phyloP scores from a whole-genome alignment of 352 stramenopile species.

The Phytophthora hybrid region DNA sequence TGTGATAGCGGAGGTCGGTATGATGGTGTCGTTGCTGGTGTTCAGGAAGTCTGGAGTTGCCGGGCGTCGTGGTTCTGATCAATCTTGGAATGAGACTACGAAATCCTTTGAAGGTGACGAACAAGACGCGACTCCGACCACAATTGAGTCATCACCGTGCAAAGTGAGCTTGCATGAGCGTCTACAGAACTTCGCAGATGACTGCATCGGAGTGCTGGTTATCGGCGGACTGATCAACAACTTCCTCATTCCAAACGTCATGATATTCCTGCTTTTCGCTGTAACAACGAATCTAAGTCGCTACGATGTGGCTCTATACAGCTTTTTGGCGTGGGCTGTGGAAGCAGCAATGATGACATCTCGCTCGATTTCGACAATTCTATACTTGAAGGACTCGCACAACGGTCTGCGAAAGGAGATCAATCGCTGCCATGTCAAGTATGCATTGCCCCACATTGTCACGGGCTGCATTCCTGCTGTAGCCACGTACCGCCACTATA shows the following conservation, averaged over 20 bases:
- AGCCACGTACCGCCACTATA: slow-evolving; percentile 54
- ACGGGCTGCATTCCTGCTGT: slow-evolving; percentile 43
- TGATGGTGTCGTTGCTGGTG: slow-evolving; percentile 63
- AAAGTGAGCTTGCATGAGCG: slow-evolving; percentile 28
- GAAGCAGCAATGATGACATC: slow-evolving; percentile 62
- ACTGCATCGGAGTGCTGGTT: slow-evolving; percentile 54
- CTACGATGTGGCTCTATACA: slow-evolving; percentile 47
- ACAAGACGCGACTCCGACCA: too few relatives aligned
- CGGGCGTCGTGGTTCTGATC: too few relatives aligned
- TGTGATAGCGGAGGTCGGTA: slow-evolving; percentile 66
- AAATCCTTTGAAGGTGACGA: too few relatives aligned
- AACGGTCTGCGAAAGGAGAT: slow-evolving; percentile 51
- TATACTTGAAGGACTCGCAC: slow-evolving; percentile 61
- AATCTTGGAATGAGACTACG: too few relatives aligned
- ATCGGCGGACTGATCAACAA: slow-evolving; percentile 60
- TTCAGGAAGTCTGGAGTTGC: slow-evolving; percentile 2
- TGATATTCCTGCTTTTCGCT: slow-evolving; percentile 57
- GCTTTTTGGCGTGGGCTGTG: slow-evolving; percentile 34
- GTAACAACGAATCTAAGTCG: slow-evolving; percentile 45
- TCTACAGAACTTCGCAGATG: slow-evolving; percentile 50
- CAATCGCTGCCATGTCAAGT: slow-evolving; percentile 56
- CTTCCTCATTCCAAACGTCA: slow-evolving; percentile 62
- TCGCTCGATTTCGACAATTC: slow-evolving; percentile 51
- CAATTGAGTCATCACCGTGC: background rate
- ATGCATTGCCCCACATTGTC: slow-evolving; percentile 45